A percentile compares a stretch with the other conserved stretches of the same genome.
These are phyloP conservation scores for Hermanozyma aechmeae DNA, from an alignment of 805 yeast species.

Conservation along the genomic window DNA sequence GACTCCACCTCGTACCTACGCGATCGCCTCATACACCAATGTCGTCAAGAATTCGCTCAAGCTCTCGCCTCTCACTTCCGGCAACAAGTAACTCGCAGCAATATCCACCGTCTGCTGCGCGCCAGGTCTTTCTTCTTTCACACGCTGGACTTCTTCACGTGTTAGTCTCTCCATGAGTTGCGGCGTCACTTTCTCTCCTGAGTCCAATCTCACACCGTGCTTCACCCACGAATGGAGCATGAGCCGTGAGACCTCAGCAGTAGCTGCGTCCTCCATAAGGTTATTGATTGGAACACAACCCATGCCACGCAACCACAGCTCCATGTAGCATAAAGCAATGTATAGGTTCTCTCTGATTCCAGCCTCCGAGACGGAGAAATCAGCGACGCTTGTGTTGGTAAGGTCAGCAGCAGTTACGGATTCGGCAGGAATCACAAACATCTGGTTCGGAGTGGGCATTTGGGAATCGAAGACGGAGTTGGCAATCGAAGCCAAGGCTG, in stretches of 20 bases:
- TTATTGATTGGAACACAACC: conserved; percentile 15
- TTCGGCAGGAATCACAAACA: conserved; percentile 7
- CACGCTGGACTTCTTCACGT: conserved; percentile 8
- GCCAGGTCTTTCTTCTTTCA: conserved; percentile 1
- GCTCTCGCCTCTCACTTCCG: conserved; percentile 12
- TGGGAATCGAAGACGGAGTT: conserved; percentile 9
- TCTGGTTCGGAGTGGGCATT: conserved; percentile 16
- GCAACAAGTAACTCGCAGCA: conserved; percentile 10
- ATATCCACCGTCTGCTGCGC: conserved; percentile 7
- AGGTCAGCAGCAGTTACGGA: conserved; percentile 8
- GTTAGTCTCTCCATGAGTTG: conserved; percentile 5
- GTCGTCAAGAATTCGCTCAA: conserved; percentile 13
- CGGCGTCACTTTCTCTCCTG: conserved; percentile 7
- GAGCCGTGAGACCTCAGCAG: conserved; percentile 15
- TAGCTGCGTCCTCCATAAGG: conserved; percentile 17
- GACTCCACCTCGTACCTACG: too few relatives aligned
- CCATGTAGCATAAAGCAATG: conserved; percentile 13
- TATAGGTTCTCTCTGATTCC: conserved; percentile 13
- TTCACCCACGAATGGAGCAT: conserved; percentile 13
- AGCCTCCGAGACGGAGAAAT: conserved; percentile 6
- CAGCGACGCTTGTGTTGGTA: conserved; percentile 9
- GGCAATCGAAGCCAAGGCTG: conserved; percentile 13
- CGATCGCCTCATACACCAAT: conserved; percentile 12
- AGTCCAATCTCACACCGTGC: conserved; percentile 10
- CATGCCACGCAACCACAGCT: conserved; percentile 13